A percentile compares a stretch with the other conserved stretches of the same genome.
Evolutionary conservation across 345 rosid genomes (phyloP).

Genomic region (Cardamine chenopodiifolia): DNA sequence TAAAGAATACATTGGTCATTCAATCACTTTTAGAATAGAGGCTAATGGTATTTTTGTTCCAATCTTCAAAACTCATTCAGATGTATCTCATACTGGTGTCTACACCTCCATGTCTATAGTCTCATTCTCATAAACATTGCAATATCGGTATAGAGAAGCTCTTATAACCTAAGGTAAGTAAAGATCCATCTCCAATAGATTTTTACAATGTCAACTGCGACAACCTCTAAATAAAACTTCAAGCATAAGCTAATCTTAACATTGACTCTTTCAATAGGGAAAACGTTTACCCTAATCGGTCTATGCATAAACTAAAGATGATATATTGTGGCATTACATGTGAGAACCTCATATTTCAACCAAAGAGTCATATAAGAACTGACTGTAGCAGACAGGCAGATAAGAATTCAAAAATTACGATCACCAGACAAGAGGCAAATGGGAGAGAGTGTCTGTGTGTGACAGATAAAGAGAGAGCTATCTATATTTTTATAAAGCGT

Average conservation of each 20-base stretch:
- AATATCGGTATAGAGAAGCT: not conserved
- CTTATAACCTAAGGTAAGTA: not conserved
- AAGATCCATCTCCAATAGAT: conserved; percentile 7
- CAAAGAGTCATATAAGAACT: not conserved
- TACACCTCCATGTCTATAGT: conserved; percentile 3
- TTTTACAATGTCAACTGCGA: not conserved
- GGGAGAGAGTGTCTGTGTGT: conserved; percentile 10
- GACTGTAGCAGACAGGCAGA: conserved; percentile 23
- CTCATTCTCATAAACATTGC: not conserved
- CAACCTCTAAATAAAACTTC: not conserved
- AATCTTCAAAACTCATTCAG: not conserved
- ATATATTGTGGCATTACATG: conserved; percentile 4
- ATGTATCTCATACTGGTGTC: conserved; percentile 16
- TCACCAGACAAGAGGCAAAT: conserved; percentile 27
- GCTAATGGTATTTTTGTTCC: not conserved
- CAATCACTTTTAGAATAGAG: conserved; percentile 2
- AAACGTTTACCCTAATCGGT: not conserved
- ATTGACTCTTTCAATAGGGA: not conserved
- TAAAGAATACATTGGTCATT: not conserved
- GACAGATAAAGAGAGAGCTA: not conserved
- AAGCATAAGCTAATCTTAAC: not conserved
- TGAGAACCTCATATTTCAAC: not conserved
- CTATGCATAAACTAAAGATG: not conserved
- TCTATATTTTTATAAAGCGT: conserved; percentile 18
- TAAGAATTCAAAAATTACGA: conserved; percentile 20